These are phyloP conservation scores for Protomyces macrosporus DNA, from an alignment of 1,139 yeast species.

Conservation along the genomic window DNA sequence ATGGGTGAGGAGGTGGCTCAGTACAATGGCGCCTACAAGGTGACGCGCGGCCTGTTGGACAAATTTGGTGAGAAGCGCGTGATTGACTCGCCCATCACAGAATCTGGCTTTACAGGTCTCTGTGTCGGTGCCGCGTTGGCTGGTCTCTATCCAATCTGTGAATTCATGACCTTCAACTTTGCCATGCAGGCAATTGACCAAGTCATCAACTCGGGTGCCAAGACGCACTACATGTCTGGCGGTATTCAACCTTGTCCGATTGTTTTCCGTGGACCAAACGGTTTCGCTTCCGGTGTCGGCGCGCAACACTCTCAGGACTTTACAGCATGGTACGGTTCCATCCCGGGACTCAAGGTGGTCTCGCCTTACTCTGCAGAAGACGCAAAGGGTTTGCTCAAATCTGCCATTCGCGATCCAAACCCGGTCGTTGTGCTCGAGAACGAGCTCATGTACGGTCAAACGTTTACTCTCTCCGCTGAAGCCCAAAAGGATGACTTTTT, in stretches of 20 bases:
- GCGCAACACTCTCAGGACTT: slow-evolving; percentile 99
- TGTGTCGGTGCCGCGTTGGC: slow-evolving; percentile 97
- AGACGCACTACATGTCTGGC: slow-evolving; percentile 98
- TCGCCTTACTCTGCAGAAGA: slow-evolving; percentile 96
- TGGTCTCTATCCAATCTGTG: slow-evolving; percentile 94
- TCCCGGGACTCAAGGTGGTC: slow-evolving; percentile 94
- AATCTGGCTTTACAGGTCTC: slow-evolving; percentile 97
- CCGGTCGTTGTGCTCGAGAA: slow-evolving; percentile 95
- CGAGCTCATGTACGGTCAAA: slow-evolving; percentile 89
- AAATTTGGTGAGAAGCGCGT: slow-evolving; percentile 96
- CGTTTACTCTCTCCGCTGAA: slow-evolving; percentile 85
- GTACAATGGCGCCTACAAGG: slow-evolving; percentile 98
- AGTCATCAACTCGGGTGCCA: slow-evolving; percentile 96
- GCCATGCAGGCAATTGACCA: slow-evolving; percentile 99
- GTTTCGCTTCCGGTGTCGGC: slow-evolving; percentile 99
- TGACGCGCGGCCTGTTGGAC: slow-evolving; percentile 90
- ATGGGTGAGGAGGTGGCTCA: slow-evolving; percentile 99
- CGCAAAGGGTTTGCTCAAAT: slow-evolving; percentile 90
- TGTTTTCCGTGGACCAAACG: slow-evolving; percentile 98
- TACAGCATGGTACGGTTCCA: slow-evolving; percentile 96
- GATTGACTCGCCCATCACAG: slow-evolving; percentile 97
- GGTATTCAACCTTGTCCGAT: slow-evolving; percentile 96
- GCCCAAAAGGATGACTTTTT: slow-evolving; percentile 81
- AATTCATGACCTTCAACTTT: slow-evolving; percentile 98
- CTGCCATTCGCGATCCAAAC: slow-evolving; percentile 97